Conservation (phyloP, 371 early-diverging fungal species). For the Zychaea mexicana region DNA sequence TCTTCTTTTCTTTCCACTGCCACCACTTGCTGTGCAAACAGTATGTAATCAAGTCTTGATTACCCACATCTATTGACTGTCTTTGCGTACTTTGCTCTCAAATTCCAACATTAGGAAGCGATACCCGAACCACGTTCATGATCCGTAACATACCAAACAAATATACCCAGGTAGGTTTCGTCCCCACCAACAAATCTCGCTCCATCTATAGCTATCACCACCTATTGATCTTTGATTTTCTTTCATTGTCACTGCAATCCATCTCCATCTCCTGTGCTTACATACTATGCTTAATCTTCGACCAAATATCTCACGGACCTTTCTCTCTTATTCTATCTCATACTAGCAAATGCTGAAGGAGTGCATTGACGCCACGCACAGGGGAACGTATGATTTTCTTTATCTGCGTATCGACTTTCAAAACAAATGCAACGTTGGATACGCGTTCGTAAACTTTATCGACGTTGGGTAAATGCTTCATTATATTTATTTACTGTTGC, state of each 20-base stretch:
- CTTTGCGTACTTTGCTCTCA: background rate
- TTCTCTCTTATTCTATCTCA: too few species aligned
- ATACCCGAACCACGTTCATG: slow-evolving; percentile 87
- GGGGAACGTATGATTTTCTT: slow-evolving; percentile 80
- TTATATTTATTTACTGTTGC: background rate
- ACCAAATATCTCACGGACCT: too few species aligned
- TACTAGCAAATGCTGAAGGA: slow-evolving; percentile 77
- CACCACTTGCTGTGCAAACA: too few species aligned
- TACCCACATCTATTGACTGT: too few species aligned
- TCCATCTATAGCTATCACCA: too few species aligned
- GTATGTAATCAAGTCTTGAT: too few species aligned
- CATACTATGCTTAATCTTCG: too few species aligned
- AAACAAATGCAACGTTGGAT: slow-evolving; percentile 86
- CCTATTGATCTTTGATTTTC: too few species aligned
- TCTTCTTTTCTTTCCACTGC: too few species aligned
- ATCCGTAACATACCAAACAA: slow-evolving; percentile 93
- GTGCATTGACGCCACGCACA: slow-evolving; percentile 77
- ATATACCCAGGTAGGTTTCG: slow-evolving; percentile 62
- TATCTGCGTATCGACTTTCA: slow-evolving; percentile 93
- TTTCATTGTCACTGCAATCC: background rate
- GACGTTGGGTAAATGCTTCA: slow-evolving; percentile 48
- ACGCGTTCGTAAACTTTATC: slow-evolving; percentile 91
- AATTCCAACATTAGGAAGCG: slow-evolving; percentile 37
- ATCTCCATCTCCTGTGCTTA: too few species aligned
- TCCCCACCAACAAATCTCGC: too few species aligned